These are phyloP conservation scores for Geotrichum phurueaensis DNA, from an alignment of 1,139 yeast genomes.

Conservation along the genomic window DNA sequence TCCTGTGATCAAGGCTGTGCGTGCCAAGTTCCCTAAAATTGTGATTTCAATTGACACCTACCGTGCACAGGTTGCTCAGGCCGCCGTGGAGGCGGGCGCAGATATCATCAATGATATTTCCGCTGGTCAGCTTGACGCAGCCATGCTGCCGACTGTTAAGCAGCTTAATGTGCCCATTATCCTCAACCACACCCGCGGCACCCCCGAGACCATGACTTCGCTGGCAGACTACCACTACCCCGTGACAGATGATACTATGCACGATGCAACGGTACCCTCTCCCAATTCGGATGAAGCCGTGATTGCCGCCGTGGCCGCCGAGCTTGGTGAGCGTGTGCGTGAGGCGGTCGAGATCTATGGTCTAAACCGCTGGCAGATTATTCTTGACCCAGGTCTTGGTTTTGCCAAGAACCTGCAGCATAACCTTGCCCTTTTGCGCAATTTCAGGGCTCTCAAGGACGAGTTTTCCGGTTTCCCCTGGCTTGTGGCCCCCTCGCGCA, in stretches of 20 bases:
- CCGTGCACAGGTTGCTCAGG: conserved; percentile 66
- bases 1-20: conserved; percentile 61
- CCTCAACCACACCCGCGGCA: conserved; percentile 80
- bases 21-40: conserved; percentile 36
- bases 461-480: conserved; percentile 49
- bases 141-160: conserved; percentile 64
- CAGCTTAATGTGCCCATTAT: conserved; percentile 64
- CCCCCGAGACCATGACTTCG: conserved; percentile 63
- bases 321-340: conserved; percentile 51
- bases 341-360: conserved; percentile 55
- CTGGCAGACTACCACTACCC: conserved; percentile 47
- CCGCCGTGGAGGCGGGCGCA: conserved; percentile 69
- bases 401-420: conserved; percentile 74
- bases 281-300: conserved; percentile 39
- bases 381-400: conserved; percentile 92
- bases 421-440: conserved; percentile 58
- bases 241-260: conserved; percentile 35
- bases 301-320: conserved; percentile 50
- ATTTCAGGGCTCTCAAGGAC: conserved; percentile 36
- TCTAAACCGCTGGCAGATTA: conserved; percentile 80
- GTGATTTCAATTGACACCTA: conserved; percentile 81
- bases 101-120: conserved; percentile 89
- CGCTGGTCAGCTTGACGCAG: conserved; percentile 66
- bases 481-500: conserved; percentile 81
- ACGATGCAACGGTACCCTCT: conserved; percentile 35